Conservation (phyloP, 2,329 filamentous ascomycete genomes). For the Ophiocordyceps camponoti-leonardi region DNA sequence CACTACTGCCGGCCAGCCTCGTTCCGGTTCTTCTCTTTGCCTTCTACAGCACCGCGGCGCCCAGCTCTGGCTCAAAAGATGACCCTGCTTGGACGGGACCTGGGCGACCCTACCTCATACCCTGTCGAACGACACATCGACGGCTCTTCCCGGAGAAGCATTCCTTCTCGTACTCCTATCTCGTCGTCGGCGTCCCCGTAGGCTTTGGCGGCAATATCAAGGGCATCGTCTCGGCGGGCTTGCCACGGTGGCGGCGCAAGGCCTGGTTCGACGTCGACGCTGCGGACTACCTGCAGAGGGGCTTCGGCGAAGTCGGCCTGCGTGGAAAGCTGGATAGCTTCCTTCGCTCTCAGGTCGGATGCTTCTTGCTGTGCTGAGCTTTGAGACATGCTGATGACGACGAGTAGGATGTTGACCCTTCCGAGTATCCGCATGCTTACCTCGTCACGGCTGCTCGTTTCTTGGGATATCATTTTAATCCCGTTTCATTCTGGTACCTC, state of each 20-base stretch:
- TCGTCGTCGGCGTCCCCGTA: conserved; percentile 51
- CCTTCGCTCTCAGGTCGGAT: conserved; percentile 35
- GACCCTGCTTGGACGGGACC: conserved; percentile 2
- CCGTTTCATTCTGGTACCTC: conserved; percentile 65
- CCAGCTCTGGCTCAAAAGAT: background rate
- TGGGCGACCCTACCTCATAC: conserved; percentile 37
- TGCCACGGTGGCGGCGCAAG: conserved; percentile 7
- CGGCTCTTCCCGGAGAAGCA: conserved; percentile 52
- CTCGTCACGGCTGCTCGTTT: conserved; percentile 54
- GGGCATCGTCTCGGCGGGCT: conserved; percentile 32
- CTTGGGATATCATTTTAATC: conserved; percentile 56
- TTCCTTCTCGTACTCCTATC: conserved; percentile 53
- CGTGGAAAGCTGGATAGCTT: conserved; percentile 45
- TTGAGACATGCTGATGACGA: conserved; percentile 3
- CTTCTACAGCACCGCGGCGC: background rate
- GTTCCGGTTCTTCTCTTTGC: background rate
- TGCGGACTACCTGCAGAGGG: conserved; percentile 42
- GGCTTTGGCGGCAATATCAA: conserved; percentile 38
- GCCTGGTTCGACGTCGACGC: conserved; percentile 43
- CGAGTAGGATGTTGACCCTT: conserved; percentile 36
- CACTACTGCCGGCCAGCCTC: background rate
- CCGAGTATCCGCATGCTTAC: conserved; percentile 49
- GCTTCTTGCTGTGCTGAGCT: background rate
- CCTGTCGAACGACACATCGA: conserved; percentile 46
- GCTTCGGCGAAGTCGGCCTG: conserved; percentile 31